Evolutionary conservation across 306 rosid genomes (phyloP), one percentile per base, ranked within the genome.

Genomic region (Glycine tomentella): DNA sequence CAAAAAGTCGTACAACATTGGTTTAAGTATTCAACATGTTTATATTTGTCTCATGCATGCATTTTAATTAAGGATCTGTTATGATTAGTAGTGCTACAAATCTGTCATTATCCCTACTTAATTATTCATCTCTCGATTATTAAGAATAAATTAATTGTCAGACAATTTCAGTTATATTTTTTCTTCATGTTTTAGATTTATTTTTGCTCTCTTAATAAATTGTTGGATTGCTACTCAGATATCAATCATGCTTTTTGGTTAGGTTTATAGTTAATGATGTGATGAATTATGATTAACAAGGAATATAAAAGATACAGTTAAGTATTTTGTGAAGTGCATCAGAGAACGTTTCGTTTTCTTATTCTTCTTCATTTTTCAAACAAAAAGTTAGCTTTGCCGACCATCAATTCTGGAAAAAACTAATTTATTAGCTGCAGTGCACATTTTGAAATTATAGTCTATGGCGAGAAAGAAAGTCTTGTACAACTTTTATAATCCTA

Each of bases 321-420:
- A 15, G 49, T 15, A 11, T 45, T 69, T 17, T 46, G 56, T 17
- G 74, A 45, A 16, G 38, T 4, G 17, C 15, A 9, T 16, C 3
- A 9, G n/a, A 4, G 38, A 68, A 17, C 9, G 2, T 68, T 16
- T 68, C 55, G 25, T 68, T 68, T 68, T 68, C 73, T 68, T 44
- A 10, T 68, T 68, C 33, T 66, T 66, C 52, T 66, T 66, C 72
- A 66, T 15, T 68, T 67, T 68, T 68, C 74, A 45, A 68, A 68
- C 55, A 44, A 17, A 40, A 16, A 0, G 9, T 8, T 5, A 66
- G 40, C 38, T 45, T 5, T 68, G 55, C 40, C 7, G 69, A 8
- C 72, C 15, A 9, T 16, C 7, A 16, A 68, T 16, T 45, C 38
- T 68, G 36, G 36, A 44, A 44, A 36, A 42, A 42, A 9, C 72